Percentiles rank a stretch among this genome's conserved stretches.
Evolutionary conservation across 2,329 filamentous ascomycete species (phyloP).

Genomic region (Exophiala alcalophila): DNA sequence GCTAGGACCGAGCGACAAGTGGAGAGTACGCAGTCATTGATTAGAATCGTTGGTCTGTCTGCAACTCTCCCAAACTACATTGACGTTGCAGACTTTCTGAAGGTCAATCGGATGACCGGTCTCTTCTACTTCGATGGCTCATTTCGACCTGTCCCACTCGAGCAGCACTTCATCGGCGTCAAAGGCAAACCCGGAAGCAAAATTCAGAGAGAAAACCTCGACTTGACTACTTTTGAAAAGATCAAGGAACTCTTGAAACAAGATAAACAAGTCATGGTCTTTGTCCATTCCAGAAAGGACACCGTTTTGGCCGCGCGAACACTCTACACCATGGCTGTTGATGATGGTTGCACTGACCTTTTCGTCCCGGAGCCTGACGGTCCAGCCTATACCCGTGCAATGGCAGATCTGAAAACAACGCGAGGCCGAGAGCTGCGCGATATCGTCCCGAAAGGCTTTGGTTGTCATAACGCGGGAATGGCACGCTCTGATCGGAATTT

Average conservation of each 20-base stretch:
- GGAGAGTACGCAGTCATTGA: conserved; percentile 94
- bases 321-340: conserved; percentile 79
- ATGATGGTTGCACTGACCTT: conserved; percentile 73
- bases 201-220: conserved; percentile 82
- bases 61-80: conserved; percentile 95
- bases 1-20: conserved; percentile 94
- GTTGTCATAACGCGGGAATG: conserved; percentile 97
- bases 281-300: conserved; percentile 94
- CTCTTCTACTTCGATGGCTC: conserved; percentile 96
- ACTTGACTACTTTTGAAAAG: conserved; percentile 86
- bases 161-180: conserved; percentile 96
- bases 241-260: conserved; percentile 85
- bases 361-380: conserved; percentile 80
- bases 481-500: conserved; percentile 88
- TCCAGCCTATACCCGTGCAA: conserved; percentile 65
- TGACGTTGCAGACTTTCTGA: conserved; percentile 94
- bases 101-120: conserved; percentile 88
- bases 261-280: conserved; percentile 99
- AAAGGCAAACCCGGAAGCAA: conserved; percentile 84
- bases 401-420: conserved; percentile 80
- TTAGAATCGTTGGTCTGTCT: conserved; percentile 91
- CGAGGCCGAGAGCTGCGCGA: conserved; percentile 86
- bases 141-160: conserved; percentile 90
- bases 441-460: conserved; percentile 83
- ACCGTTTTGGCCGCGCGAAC: conserved; percentile 84